These are phyloP conservation scores for Neonectria faginata DNA, from an alignment of 2,329 filamentous ascomycete species.

Conservation along the genomic window DNA sequence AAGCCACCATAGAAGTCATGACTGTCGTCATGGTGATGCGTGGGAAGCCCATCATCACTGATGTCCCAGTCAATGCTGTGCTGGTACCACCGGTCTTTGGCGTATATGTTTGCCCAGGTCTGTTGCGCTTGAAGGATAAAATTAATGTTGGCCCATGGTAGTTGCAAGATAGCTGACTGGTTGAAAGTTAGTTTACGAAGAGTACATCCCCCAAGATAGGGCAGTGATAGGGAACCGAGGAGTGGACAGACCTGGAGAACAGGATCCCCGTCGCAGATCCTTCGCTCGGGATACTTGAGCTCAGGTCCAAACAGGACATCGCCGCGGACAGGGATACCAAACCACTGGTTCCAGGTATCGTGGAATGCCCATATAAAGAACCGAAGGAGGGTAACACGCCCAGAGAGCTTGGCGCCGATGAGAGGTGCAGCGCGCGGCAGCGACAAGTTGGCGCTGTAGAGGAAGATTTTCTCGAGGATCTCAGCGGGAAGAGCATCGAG, in stretches of 20 bases:
- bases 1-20: constrained; percentile 42
- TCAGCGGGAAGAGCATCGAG: constrained; percentile 61
- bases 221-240: background rate
- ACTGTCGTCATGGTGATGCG: constrained; percentile 13
- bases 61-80: constrained; percentile 43
- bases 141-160: constrained; percentile 58
- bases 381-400: constrained; percentile 51
- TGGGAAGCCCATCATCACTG: constrained; percentile 20
- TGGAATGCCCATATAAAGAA: constrained; percentile 53
- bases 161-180: constrained; percentile 58
- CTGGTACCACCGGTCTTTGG: constrained; percentile 49
- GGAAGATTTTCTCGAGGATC: constrained; percentile 65
- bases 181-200: constrained; percentile 19
- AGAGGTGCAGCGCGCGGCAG: constrained; percentile 58
- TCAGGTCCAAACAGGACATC: constrained; percentile 33
- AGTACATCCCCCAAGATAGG: background rate
- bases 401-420: constrained; percentile 61
- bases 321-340: constrained; percentile 45
- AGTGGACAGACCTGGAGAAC: constrained; percentile 56
- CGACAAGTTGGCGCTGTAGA: constrained; percentile 61
- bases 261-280: constrained; percentile 51
- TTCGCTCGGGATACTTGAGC: constrained; percentile 12
- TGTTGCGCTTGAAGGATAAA: constrained; percentile 62
- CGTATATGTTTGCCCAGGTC: constrained; percentile 57
- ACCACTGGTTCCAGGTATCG: constrained; percentile 54